A percentile compares a stretch with the other conserved stretches of the same genome.
phyloP scores from a whole-genome alignment of 2,329 filamentous ascomycete species.

The Aureobasidium namibiae region DNA sequence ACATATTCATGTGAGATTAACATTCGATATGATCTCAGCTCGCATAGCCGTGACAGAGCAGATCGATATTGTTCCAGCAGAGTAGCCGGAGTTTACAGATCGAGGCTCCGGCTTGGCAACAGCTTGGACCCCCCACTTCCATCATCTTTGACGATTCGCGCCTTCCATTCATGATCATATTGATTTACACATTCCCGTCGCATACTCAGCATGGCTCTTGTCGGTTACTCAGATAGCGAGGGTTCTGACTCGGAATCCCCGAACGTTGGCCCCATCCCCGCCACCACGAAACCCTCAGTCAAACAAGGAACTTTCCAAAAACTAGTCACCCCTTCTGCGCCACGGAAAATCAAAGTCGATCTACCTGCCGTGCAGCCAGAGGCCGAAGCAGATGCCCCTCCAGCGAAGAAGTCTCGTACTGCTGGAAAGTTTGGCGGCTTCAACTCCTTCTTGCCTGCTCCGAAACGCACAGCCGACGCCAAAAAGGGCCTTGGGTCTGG shows the following conservation, averaged over 20 bases:
- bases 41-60: no score
- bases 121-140: not conserved
- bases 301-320: slow-evolving; percentile 62
- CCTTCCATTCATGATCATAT: not conserved
- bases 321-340: slow-evolving; percentile 71
- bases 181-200: slow-evolving; percentile 13
- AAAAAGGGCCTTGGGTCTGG: slow-evolving; percentile 41
- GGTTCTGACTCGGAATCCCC: slow-evolving; percentile 51
- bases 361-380: slow-evolving; percentile 51
- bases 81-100: no score
- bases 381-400: slow-evolving; percentile 46
- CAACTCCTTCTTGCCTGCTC: slow-evolving; percentile 77
- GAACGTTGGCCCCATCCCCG: slow-evolving; percentile 25
- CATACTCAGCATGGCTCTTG: slow-evolving; percentile 55
- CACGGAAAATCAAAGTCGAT: slow-evolving; percentile 75
- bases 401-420: slow-evolving; percentile 62
- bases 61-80: no score
- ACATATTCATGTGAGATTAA: no score
- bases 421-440: slow-evolving; percentile 67
- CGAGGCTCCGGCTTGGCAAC: not conserved
- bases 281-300: slow-evolving; percentile 30
- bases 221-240: slow-evolving; percentile 77
- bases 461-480: slow-evolving; percentile 49
- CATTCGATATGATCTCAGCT: no score
- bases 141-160: not conserved